Conservation (phyloP, 495 filamentous ascomycete genomes). For the Thermothielavioides terrestris region DNA sequence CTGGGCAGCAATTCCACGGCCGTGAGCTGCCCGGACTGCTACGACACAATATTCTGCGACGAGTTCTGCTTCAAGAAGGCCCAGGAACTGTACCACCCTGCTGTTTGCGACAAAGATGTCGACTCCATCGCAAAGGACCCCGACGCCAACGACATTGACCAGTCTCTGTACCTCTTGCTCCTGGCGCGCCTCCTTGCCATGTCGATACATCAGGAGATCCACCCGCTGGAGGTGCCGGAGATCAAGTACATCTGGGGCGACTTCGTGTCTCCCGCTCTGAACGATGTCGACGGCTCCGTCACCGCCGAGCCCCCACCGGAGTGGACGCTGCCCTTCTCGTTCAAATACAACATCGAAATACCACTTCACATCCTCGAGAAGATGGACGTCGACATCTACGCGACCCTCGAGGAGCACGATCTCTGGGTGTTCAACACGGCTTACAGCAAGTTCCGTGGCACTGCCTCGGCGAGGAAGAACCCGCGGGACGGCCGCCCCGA, state of each 20-base stretch:
- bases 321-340: slow-evolving; percentile 78
- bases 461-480: slow-evolving; percentile 73
- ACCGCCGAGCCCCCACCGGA: slow-evolving; percentile 46
- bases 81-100: slow-evolving; percentile 69
- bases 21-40: slow-evolving; percentile 63
- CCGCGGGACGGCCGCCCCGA: slow-evolving; percentile 66
- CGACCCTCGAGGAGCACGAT: slow-evolving; percentile 55
- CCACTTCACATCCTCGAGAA: slow-evolving; percentile 82
- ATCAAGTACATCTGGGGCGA: slow-evolving; percentile 95
- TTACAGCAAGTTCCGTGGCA: slow-evolving; percentile 87
- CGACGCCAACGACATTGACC: slow-evolving; percentile 58
- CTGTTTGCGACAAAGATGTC: slow-evolving; percentile 76
- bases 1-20: slow-evolving; percentile 38
- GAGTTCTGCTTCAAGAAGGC: slow-evolving; percentile 61
- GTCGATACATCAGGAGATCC: slow-evolving; percentile 67
- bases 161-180: slow-evolving; percentile 71
- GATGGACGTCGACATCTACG: slow-evolving; percentile 83
- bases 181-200: slow-evolving; percentile 75
- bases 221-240: slow-evolving; percentile 76
- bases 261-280: slow-evolving; percentile 39
- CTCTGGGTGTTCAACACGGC: slow-evolving; percentile 92
- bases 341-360: slow-evolving; percentile 70
- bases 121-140: slow-evolving; percentile 76
- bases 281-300: slow-evolving; percentile 41
- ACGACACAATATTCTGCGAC: slow-evolving; percentile 82